Evolutionary conservation across 345 rosid genomes (phyloP), one percentile per base, ranked within the genome.

Genomic region (Citrus sinensis): DNA sequence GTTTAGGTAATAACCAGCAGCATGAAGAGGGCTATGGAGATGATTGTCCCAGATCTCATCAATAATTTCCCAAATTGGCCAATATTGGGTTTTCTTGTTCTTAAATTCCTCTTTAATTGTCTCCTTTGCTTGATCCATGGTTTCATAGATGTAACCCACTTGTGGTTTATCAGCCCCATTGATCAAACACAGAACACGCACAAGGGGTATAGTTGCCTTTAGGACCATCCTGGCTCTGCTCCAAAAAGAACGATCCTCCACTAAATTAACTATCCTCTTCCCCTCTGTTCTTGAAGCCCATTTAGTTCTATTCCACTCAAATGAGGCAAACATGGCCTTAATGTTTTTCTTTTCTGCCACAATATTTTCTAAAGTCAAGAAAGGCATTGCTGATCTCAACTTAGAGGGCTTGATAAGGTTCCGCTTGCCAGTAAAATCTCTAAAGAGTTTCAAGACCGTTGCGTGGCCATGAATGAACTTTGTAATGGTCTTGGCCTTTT

Each of bases 1-100:
- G 79, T 93, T 90, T 61, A 93, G 76, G 79, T 82, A 89, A 75
- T 88, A 90, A 60, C 89, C 95, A 8, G 93, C 90, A 59, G 87
- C 92, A 86, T 91, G 97, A 29, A 93, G 86, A 75, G 91, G 91
- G 73, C 80, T 88, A 67, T 88, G 88, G 39, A 93, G 87, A 67
- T 83, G 69, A 1, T 64, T 73, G 39, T 83, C 71, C 93, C 94
- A 91, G 2, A 90, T 86, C 77, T 90, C 92, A 76, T 93, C 94
- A 14, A 93, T 87, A 55, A 82, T 81, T 76, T 83, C 67, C 92
- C 93, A 90, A 34, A 90, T 49, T 20, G 90, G 87, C 77, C 29
- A 22, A 81, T 88, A 89, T 67, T 25, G 59, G 35, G 74, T 66
- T 75, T 80, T 17, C 40, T 87, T 49, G 60, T 65, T 27, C 74